These are phyloP conservation scores for Fonsecaea pugnacius DNA, from an alignment of 2,329 filamentous ascomycete species.

Conservation along the genomic window DNA sequence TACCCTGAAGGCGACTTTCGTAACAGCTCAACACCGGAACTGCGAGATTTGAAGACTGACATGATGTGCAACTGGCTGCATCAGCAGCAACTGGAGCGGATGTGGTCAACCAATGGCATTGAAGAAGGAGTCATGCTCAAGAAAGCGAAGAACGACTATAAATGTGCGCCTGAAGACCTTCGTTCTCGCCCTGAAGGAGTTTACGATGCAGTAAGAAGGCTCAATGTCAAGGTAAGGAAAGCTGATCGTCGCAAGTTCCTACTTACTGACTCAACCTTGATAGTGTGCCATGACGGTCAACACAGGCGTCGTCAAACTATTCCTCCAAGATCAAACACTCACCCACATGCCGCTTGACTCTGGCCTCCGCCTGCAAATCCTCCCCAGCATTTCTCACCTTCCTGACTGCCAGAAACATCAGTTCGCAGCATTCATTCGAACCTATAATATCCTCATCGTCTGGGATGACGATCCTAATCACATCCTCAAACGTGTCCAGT, in stretches of 20 bases:
- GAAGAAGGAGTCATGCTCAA: slow-evolving; percentile 63
- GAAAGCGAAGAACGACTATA: slow-evolving; percentile 56
- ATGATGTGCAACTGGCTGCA: slow-evolving; percentile 69
- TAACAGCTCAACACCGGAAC: slow-evolving; percentile 28
- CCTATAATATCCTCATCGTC: slow-evolving; percentile 61
- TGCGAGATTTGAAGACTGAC: slow-evolving; percentile 53
- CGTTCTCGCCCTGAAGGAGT: slow-evolving; percentile 53
- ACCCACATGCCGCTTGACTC: slow-evolving; percentile 63
- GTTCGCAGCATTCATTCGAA: slow-evolving; percentile 67
- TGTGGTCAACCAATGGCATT: slow-evolving; percentile 54
- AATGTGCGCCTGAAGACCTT: slow-evolving; percentile 56
- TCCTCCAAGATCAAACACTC: slow-evolving; percentile 57
- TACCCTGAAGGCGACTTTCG: slow-evolving; percentile 30
- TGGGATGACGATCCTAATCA: slow-evolving; percentile 67
- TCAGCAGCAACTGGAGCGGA: slow-evolving; percentile 62
- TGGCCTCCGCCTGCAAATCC: slow-evolving; percentile 65
- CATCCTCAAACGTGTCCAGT: slow-evolving; percentile 57
- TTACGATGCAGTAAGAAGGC: slow-evolving; percentile 53
- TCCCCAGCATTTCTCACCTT: slow-evolving; percentile 62
- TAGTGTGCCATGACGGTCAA: slow-evolving; percentile 71
- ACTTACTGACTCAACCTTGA: neutral
- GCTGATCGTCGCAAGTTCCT: neutral
- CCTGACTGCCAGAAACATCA: slow-evolving; percentile 67
- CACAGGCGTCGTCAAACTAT: slow-evolving; percentile 65
- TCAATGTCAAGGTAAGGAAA: slow-evolving; percentile 59